Conservation (phyloP, 768 basidiomycete genomes). For the Lyophyllum atratum region DNA sequence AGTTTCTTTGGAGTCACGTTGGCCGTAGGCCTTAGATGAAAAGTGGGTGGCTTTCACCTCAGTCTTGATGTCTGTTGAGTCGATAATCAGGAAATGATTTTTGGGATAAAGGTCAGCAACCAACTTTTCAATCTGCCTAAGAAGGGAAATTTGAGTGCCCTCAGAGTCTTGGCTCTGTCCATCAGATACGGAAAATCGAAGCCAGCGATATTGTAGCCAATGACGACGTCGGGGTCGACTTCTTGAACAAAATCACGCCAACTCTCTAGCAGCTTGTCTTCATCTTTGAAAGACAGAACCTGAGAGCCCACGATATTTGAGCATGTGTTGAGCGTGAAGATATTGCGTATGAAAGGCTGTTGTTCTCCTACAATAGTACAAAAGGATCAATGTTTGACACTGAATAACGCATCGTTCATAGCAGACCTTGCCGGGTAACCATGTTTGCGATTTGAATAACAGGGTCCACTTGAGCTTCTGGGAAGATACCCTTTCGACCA, state of each 20-base stretch:
- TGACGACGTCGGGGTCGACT: conserved; percentile 94
- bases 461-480: conserved; percentile 86
- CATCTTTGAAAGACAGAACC: conserved; percentile 81
- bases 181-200: conserved; percentile 98
- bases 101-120: conserved; percentile 10
- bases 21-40: conserved; percentile 96
- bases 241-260: conserved; percentile 90
- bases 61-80: conserved; percentile 61
- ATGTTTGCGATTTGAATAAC: conserved; percentile 99
- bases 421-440: conserved; percentile 95
- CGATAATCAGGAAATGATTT: neutral
- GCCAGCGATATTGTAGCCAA: conserved; percentile 92
- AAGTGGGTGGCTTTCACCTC: conserved; percentile 94
- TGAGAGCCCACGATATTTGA: conserved; percentile 98
- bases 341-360: conserved; percentile 93
- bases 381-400: conserved; percentile 4
- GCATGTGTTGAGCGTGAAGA: conserved; percentile 95
- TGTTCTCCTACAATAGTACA: conserved; percentile 62
- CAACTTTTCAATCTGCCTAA: conserved; percentile 78
- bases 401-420: neutral
- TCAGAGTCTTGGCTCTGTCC: conserved; percentile 86
- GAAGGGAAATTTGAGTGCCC: conserved; percentile 64
- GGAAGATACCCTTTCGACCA: conserved; percentile 96
- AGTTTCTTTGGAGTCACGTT: conserved; percentile 95
- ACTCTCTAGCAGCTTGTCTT: conserved; percentile 68